phyloP scores from a whole-genome alignment of 2,329 filamentous ascomycete species.

The Alternaria alternata region DNA sequence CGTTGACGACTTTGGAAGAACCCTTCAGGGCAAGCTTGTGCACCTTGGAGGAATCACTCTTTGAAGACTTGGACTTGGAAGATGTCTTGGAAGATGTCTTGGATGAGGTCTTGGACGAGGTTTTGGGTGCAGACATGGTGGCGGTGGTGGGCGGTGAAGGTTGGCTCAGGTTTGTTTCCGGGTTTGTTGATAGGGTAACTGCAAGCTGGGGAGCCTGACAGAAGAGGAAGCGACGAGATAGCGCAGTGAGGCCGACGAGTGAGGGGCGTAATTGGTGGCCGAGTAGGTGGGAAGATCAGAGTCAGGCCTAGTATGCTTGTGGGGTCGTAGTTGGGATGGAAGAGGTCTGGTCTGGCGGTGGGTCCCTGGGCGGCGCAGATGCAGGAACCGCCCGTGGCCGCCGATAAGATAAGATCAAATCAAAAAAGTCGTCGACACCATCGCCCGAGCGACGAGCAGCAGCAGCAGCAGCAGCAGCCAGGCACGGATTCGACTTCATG shows the following conservation, averaged over 20 bases:
- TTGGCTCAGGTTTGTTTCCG: slow-evolving; percentile 33
- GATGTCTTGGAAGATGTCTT: background rate
- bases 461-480: slow-evolving; percentile 11
- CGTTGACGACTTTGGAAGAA: slow-evolving; percentile 85
- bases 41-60: slow-evolving; percentile 80
- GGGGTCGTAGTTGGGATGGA: slow-evolving; percentile 6
- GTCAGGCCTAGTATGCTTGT: slow-evolving; percentile 6
- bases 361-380: slow-evolving; percentile 18
- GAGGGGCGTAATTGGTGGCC: background rate
- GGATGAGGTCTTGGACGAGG: slow-evolving; percentile 29
- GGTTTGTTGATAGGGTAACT: slow-evolving; percentile 46
- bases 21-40: slow-evolving; percentile 94
- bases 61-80: slow-evolving; percentile 37
- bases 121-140: slow-evolving; percentile 45
- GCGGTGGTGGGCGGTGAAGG: slow-evolving; percentile 9
- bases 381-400: slow-evolving; percentile 15
- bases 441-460: slow-evolving; percentile 5
- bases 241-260: background rate
- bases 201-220: background rate
- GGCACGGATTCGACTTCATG: slow-evolving; percentile 34
- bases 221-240: background rate
- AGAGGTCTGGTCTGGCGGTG: slow-evolving; percentile 18
- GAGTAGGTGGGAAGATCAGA: background rate
- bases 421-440: slow-evolving; percentile 16
- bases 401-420: slow-evolving; percentile 37